These are phyloP conservation scores for Lycium barbarum DNA, from an alignment of 257 asterid species.

Conservation along the genomic window DNA sequence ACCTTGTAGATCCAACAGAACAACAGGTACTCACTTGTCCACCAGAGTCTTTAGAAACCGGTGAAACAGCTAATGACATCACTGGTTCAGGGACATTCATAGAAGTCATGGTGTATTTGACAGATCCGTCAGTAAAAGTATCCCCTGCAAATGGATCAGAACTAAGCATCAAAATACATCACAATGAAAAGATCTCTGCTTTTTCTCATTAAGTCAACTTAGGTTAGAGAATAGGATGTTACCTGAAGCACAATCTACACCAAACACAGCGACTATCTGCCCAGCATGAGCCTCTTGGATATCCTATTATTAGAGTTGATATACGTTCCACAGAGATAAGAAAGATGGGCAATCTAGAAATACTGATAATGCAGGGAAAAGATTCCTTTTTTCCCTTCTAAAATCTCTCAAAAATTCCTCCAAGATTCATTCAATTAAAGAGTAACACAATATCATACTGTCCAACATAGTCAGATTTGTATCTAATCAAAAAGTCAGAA, in stretches of 20 bases:
- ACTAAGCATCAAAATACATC: conserved; percentile 17
- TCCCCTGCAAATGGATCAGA: conserved; percentile 68
- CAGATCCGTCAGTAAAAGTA: conserved; percentile 97
- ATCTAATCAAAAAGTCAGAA: conserved; percentile 1
- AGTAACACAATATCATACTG: neutral
- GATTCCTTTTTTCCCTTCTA: neutral
- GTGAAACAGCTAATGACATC: conserved; percentile 96
- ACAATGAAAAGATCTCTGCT: neutral
- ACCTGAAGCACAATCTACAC: conserved; percentile 99
- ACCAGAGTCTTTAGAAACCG: conserved; percentile 95
- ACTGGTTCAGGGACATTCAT: conserved; percentile 99
- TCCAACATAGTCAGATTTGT: neutral
- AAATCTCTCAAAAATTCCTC: neutral
- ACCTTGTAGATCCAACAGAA: conserved; percentile 31
- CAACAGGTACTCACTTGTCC: conserved; percentile 74
- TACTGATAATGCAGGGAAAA: neutral
- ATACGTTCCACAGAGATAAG: neutral
- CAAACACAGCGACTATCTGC: conserved; percentile 99
- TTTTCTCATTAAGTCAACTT: neutral
- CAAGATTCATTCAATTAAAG: neutral
- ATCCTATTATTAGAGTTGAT: conserved; percentile 57
- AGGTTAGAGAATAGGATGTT: conserved; percentile 28
- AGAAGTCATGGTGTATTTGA: conserved; percentile 94
- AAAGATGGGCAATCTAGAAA: neutral
- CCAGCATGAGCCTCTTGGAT: conserved; percentile 99